phyloP scores from a whole-genome alignment of 495 filamentous ascomycete species.

The Penicillium canescens region DNA sequence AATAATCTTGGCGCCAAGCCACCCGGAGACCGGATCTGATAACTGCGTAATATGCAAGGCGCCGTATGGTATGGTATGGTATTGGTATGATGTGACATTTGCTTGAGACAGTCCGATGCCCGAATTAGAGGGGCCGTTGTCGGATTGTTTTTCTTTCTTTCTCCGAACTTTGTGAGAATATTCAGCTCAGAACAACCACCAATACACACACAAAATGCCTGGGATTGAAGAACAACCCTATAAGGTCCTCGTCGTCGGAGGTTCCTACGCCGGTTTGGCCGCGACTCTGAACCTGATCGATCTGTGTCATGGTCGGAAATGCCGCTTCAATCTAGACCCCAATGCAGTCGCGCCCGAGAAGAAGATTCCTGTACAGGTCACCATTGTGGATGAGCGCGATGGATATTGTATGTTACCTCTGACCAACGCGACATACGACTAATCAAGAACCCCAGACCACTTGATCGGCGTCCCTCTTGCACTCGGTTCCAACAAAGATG shows the following conservation, averaged over 20 bases:
- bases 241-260: conserved; percentile 43
- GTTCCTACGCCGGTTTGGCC: conserved; percentile 60
- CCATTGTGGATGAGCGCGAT: conserved; percentile 62
- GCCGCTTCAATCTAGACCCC: conserved; percentile 9
- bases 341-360: conserved; percentile 12
- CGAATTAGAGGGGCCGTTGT: neutral
- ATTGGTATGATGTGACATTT: too few relatives aligned
- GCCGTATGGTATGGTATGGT: neutral
- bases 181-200: neutral
- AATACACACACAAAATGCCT: neutral
- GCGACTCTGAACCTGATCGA: conserved; percentile 56
- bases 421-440: neutral
- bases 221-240: conserved; percentile 1
- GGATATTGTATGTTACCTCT: conserved; percentile 52
- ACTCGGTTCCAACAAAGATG: conserved; percentile 17
- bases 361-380: conserved; percentile 48
- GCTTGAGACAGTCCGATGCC: too few relatives aligned
- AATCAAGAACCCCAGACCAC: conserved; percentile 28
- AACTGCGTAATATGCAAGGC: neutral
- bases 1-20: neutral
- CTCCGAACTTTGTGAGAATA: neutral
- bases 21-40: conserved; percentile 6
- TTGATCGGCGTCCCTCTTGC: conserved; percentile 40
- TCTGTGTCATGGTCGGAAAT: conserved; percentile 40
- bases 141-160: neutral